Percentiles rank a stretch among this genome's conserved stretches.
phyloP scores from a whole-genome alignment of 2,329 filamentous ascomycete genomes.

The Colletotrichum cordylinicola region DNA sequence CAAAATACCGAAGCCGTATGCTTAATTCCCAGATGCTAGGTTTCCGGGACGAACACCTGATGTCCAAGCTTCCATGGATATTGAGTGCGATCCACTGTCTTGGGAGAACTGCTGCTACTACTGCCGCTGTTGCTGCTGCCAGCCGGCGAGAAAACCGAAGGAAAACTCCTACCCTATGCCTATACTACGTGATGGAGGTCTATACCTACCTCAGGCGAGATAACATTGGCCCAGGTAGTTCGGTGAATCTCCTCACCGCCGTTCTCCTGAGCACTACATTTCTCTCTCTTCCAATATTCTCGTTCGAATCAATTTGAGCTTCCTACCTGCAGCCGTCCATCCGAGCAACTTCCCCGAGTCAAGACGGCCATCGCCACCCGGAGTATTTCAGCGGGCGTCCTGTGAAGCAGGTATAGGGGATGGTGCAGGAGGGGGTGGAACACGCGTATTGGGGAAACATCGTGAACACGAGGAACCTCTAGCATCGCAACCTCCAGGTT shows the following conservation, averaged over 20 bases:
- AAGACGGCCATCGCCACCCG: neutral
- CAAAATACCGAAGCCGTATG: neutral
- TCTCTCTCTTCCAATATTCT: neutral
- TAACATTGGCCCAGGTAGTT: neutral
- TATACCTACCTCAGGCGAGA: neutral
- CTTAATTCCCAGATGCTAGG: neutral
- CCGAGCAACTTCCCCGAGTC: neutral
- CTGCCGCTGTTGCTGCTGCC: neutral
- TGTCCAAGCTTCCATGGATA: neutral
- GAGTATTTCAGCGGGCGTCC: neutral
- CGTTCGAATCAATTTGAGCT: neutral
- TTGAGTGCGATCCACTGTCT: neutral
- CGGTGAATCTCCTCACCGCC: neutral
- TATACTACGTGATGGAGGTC: neutral
- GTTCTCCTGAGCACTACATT: neutral
- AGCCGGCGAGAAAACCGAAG: neutral
- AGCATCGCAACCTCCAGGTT: neutral
- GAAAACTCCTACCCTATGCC: neutral
- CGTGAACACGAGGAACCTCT: neutral
- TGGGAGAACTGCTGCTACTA: neutral
- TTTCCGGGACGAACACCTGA: neutral
- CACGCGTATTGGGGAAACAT: neutral
- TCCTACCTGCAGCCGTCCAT: neutral
- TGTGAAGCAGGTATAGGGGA: neutral
- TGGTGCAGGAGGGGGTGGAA: neutral